Evolutionary conservation across 441 rosid genomes (phyloP), one percentile per base, ranked within the genome.

Genomic region (Arabidopsis hybrid): DNA sequence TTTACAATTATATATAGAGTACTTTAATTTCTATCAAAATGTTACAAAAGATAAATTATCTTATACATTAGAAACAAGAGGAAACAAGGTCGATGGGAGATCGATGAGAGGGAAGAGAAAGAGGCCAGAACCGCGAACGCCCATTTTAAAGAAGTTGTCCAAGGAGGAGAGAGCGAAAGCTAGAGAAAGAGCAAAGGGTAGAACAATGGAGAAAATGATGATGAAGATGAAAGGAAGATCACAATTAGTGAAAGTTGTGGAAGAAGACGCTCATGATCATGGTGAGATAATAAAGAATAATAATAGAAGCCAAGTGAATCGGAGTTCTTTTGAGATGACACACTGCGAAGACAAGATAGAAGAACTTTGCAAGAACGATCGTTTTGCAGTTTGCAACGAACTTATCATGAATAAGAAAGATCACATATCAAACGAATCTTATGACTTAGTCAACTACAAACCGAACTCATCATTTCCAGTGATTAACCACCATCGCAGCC

Each of bases 151-250:
- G 67, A 78, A 81, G 50, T 67, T 78, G 9, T 80, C 89, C 5
- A 88, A 77, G 69, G 97, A 89, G 49, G 79, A 72, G 4, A 87
- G 99, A 60, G 84, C 80, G 8, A 85, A 85, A 76, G 97, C 96
- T 17, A 87, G 99, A 72, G 97, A 80, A 10, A 83, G 93, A 72
- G 99, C 99, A 1, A 92, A 87, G 64, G 87, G 85, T 67, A 85
- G 99, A 68, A 89, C 99, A 7, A 74, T 36, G 55, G 86, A 78
- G 36, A 83, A 86, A 81, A 83, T 74, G 82, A 34, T 55, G 82
- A 57, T 58, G 49, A 42, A 63, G 9, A 46, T 57, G 62, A 57
- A 76, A 84, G 77, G 16, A 82, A 85, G 81, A 77, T 29, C 60
- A 80, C 66, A 66, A 56, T 12, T 29, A 13, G 79, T 71, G 45